Percentiles rank a stretch among this genome's conserved stretches.
Conservation (phyloP, 495 filamentous ascomycete genomes). For the Poronia punctata region DNA sequence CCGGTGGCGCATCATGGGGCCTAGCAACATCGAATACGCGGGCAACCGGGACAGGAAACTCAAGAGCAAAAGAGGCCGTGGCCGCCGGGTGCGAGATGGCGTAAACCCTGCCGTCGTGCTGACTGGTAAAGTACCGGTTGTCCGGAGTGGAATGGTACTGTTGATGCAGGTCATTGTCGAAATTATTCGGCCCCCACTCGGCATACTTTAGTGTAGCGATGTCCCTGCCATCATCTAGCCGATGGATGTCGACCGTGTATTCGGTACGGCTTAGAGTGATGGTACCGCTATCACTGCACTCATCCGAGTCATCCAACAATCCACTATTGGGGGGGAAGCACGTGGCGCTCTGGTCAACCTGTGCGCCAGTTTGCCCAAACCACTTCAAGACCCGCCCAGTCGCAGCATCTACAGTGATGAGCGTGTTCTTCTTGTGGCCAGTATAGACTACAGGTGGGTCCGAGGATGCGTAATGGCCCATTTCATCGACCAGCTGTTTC, state of each 20-base stretch:
- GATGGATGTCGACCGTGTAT: slow-evolving; percentile 80
- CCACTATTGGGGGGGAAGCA: slow-evolving; percentile 56
- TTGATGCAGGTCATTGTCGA: slow-evolving; percentile 75
- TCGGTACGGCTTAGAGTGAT: slow-evolving; percentile 78
- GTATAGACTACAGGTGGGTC: slow-evolving; percentile 77
- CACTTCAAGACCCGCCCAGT: slow-evolving; percentile 63
- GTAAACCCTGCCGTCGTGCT: slow-evolving; percentile 80
- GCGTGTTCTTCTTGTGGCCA: slow-evolving; percentile 80
- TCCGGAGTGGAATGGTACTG: slow-evolving; percentile 78
- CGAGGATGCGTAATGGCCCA: slow-evolving; percentile 58
- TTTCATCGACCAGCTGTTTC: slow-evolving; percentile 73
- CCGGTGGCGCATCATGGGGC: slow-evolving; percentile 49
- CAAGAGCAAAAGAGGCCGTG: slow-evolving; percentile 42
- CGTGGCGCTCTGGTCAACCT: slow-evolving; percentile 43
- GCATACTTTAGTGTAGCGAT: slow-evolving; percentile 90
- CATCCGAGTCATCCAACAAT: slow-evolving; percentile 53
- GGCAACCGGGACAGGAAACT: slow-evolving; percentile 75
- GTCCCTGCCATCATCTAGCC: slow-evolving; percentile 61
- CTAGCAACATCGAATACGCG: slow-evolving; percentile 87
- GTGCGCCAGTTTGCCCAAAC: slow-evolving; percentile 38
- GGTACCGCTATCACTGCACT: slow-evolving; percentile 63
- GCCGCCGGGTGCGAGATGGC: slow-evolving; percentile 36
- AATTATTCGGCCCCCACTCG: slow-evolving; percentile 92
- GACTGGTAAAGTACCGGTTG: slow-evolving; percentile 78
- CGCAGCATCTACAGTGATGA: slow-evolving; percentile 80